phyloP scores from a whole-genome alignment of 352 stramenopile species.

The Nothophytophthora sp. region DNA sequence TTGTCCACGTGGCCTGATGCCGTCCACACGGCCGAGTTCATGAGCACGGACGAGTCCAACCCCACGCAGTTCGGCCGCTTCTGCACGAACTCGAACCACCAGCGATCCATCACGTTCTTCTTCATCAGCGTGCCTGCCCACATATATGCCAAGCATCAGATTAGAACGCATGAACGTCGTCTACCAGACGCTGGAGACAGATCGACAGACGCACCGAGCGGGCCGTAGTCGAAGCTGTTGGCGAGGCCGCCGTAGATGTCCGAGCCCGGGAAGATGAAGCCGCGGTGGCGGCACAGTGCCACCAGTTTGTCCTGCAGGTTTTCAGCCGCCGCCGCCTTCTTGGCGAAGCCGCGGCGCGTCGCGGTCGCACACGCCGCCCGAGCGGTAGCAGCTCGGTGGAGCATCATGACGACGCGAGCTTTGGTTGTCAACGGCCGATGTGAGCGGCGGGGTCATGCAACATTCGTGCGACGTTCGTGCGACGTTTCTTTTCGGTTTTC shows the following conservation, averaged over 20 bases:
- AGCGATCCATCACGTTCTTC: slow-evolving; percentile 97
- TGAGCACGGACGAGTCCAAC: slow-evolving; percentile 96
- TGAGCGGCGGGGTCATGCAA: too few species aligned
- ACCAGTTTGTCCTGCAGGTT: slow-evolving; percentile 77
- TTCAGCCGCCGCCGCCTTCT: slow-evolving; percentile 22
- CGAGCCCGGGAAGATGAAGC: slow-evolving; percentile 94
- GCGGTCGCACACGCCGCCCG: slow-evolving; percentile 1
- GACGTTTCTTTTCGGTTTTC: too few species aligned
- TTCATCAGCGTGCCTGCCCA: slow-evolving; percentile 94
- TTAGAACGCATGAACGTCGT: too few species aligned
- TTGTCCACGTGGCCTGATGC: slow-evolving; percentile 96
- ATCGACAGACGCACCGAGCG: slow-evolving; percentile 57
- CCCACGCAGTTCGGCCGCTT: slow-evolving; percentile 93
- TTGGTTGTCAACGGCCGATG: too few species aligned
- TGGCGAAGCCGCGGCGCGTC: slow-evolving; percentile 35
- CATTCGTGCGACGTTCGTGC: too few species aligned
- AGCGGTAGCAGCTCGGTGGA: slow-evolving; percentile 7
- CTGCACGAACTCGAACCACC: slow-evolving; percentile 97
- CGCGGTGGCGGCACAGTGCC: slow-evolving; percentile 86
- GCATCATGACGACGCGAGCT: too few species aligned
- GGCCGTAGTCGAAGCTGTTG: slow-evolving; percentile 98
- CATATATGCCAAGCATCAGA: not conserved
- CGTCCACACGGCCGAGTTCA: slow-evolving; percentile 94
- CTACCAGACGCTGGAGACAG: too few species aligned
- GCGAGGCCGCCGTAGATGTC: slow-evolving; percentile 98